Evolutionary conservation across 305 asterid genomes (phyloP), one percentile per base, ranked within the genome.

Genomic region (Nicotiana rustica): DNA sequence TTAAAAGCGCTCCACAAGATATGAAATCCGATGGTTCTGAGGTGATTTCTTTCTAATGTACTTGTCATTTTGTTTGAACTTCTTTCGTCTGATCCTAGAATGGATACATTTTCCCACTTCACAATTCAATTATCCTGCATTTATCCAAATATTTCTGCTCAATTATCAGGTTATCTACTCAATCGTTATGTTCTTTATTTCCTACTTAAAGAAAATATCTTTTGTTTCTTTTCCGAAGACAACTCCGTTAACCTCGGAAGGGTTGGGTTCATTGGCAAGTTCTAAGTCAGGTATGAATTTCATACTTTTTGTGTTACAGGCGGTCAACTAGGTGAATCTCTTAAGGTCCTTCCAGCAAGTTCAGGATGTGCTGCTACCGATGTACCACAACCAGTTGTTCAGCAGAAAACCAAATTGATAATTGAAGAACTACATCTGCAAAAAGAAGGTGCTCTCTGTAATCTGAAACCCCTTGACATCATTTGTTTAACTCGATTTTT

Each of bases 381-480:
- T 52, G 47, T 75, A 52, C 31, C 80, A 17, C 47, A 29, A 52
- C 65, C 59, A 75, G 80, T 75, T 75, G 64, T 75, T 52, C 80
- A 52, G 49, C 80, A 29, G 80, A 75, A 75, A 61, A 52, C 80
- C 80, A 75, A 49, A 52, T 75, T 52, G 80, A 75, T 75, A 25
- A 75, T 75, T 29, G 65, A 75, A 75, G 80, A 75, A 31, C 80
- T 52, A 75, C 29, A 13, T 52, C 61, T 52, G 29, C 80, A 52
- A 55, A 75, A 25, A 49, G 80, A 75, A 75, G 80, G 80, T 75
- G 65, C 65, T 29, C 52, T 52, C 80, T 75, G 65, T 52, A 75
- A 15, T 75, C 65, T 49, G 64, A 60, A 15, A 75, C 64, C 64
- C 64, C 44, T 75, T 15, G 47, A 52, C 62, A 52, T 7, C 47